Conservation (phyloP, 768 basidiomycete genomes). For the Zangia roseola region DNA sequence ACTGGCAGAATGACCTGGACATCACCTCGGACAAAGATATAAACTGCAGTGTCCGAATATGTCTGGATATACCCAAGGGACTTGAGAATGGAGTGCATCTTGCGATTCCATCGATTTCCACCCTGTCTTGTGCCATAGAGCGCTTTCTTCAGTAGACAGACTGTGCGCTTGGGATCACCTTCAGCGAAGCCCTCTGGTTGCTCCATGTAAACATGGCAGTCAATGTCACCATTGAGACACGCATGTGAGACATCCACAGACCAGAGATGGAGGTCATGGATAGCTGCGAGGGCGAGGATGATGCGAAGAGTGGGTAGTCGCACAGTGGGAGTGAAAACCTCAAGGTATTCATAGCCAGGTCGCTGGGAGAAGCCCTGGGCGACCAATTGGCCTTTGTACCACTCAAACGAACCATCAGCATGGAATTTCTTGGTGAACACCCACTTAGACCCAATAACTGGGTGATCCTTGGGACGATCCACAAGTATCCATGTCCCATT, state of each 20-base stretch:
- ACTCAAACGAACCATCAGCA: slow-evolving; percentile 12
- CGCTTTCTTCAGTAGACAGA: no score
- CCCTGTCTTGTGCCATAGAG: no score
- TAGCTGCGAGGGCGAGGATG: slow-evolving; percentile 25
- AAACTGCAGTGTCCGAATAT: no score
- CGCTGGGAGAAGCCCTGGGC: slow-evolving; percentile 9
- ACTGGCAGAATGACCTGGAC: no score
- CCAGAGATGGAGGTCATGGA: slow-evolving; percentile 27
- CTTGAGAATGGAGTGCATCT: no score
- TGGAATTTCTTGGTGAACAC: neutral
- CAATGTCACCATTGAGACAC: slow-evolving; percentile 20
- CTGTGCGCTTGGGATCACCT: no score
- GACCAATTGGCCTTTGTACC: slow-evolving; percentile 39
- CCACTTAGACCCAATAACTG: neutral
- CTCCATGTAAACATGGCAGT: slow-evolving; percentile 2
- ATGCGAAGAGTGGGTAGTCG: slow-evolving; percentile 18
- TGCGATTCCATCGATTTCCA: no score
- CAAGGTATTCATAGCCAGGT: slow-evolving; percentile 14
- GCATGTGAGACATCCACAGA: slow-evolving; percentile 8
- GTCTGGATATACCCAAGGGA: no score
- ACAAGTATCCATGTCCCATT: no score
- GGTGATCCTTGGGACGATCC: neutral
- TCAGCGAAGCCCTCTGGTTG: no score
- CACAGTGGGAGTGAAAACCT: slow-evolving; percentile 32
- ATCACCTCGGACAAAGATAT: no score